Percentiles rank a stretch among this genome's conserved stretches.
phyloP scores from a whole-genome alignment of 306 rosid genomes.

The Elaeagnus macrophylla region DNA sequence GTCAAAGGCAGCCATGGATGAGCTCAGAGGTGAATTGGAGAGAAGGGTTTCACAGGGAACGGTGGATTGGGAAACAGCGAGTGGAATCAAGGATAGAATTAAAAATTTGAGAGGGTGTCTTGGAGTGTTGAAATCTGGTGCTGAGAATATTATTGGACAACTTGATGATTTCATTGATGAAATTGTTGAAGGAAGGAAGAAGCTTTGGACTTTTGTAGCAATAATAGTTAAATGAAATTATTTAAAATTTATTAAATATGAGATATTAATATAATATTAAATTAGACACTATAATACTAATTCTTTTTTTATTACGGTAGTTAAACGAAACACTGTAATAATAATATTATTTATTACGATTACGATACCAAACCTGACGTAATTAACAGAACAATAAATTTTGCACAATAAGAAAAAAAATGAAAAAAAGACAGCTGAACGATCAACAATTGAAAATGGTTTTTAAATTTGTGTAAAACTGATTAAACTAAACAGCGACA shows the following conservation, averaged over 20 bases:
- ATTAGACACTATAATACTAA: too few species aligned
- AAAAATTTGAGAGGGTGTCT: conserved; percentile 70
- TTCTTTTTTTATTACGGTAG: too few species aligned
- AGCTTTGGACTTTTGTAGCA: conserved; percentile 98
- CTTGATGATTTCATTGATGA: conserved; percentile 98
- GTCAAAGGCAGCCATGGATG: conserved; percentile 83
- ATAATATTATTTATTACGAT: too few species aligned
- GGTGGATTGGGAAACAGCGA: conserved; percentile 59
- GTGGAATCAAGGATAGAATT: conserved; percentile 61
- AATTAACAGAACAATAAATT: background rate
- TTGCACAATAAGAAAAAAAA: background rate
- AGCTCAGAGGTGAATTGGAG: conserved; percentile 76
- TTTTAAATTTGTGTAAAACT: conserved; percentile 5
- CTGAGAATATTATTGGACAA: conserved; percentile 76
- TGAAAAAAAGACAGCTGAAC: background rate
- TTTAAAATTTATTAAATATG: too few species aligned
- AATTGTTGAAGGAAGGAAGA: conserved; percentile 97
- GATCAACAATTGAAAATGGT: background rate
- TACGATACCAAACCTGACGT: too few species aligned
- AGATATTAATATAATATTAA: too few species aligned
- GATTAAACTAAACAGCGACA: background rate
- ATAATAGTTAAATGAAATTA: too few species aligned
- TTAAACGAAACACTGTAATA: too few species aligned
- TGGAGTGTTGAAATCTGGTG: conserved; percentile 80
- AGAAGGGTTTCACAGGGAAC: conserved; percentile 34